These are phyloP conservation scores for Populus trichocarpa DNA, from an alignment of 441 rosid genomes.

Conservation along the genomic window DNA sequence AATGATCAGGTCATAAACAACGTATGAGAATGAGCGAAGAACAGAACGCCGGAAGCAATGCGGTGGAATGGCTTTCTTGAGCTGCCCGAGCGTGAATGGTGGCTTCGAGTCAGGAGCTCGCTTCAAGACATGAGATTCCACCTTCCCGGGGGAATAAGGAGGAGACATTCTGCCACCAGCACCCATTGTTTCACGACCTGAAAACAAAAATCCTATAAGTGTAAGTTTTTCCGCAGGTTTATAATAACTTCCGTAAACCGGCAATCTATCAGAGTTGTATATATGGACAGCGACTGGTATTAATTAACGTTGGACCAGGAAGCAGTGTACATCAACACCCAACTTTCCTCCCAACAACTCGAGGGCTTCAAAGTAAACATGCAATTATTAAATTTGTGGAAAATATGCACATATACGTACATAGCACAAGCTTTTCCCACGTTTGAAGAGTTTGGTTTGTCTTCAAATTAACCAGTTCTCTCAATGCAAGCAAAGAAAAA, in stretches of 20 bases:
- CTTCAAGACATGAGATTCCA: constrained; percentile 36
- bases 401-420: too few species aligned
- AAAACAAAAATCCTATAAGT: neutral
- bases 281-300: neutral
- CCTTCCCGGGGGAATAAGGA: constrained; percentile 45
- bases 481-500: too few species aligned
- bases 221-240: neutral
- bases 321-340: neutral
- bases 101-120: constrained; percentile 72
- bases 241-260: neutral
- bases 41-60: constrained; percentile 85
- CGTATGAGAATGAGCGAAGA: constrained; percentile 72
- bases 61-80: constrained; percentile 86
- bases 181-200: constrained; percentile 63
- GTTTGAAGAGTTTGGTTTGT: too few species aligned
- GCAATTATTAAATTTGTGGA: neutral
- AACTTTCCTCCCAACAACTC: neutral
- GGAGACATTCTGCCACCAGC: constrained; percentile 88
- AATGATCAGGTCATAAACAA: constrained; percentile 52
- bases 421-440: too few species aligned
- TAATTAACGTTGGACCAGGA: too few species aligned
- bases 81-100: constrained; percentile 64
- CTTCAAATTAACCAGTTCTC: too few species aligned
- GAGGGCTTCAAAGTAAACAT: neutral
- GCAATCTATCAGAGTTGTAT: neutral